A percentile compares a stretch with the other conserved stretches of the same genome.
Conservation (phyloP, 768 basidiomycete species). For the Boletus pseudo-olivaceus region DNA sequence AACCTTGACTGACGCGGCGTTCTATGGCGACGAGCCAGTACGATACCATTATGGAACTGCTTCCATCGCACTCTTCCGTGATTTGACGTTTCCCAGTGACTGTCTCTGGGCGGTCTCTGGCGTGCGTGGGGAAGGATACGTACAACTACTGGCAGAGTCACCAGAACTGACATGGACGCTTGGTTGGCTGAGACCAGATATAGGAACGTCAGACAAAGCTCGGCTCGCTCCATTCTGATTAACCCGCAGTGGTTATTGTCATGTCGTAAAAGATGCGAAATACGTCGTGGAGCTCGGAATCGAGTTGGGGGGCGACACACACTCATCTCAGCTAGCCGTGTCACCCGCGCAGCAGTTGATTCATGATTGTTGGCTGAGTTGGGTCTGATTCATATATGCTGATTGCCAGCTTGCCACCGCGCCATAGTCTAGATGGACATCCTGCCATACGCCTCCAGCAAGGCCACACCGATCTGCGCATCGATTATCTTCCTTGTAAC, state of each 20-base stretch:
- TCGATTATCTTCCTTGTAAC: conserved; percentile 13
- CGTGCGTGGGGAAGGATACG: conserved; percentile 16
- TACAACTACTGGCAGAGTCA: neutral
- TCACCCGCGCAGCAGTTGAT: conserved; percentile 17
- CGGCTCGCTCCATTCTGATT: conserved; percentile 3
- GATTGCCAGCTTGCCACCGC: conserved; percentile 19
- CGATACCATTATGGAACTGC: conserved; percentile 25
- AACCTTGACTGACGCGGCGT: conserved; percentile 33
- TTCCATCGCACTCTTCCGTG: conserved; percentile 26
- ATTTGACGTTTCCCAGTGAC: conserved; percentile 23
- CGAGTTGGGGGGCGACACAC: conserved; percentile 9
- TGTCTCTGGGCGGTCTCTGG: conserved; percentile 10
- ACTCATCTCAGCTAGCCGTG: conserved; percentile 27
- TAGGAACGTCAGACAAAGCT: conserved; percentile 2
- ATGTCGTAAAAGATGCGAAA: conserved; percentile 22
- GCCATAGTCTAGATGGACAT: conserved; percentile 15
- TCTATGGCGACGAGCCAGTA: conserved; percentile 28
- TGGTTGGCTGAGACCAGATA: conserved; percentile 14
- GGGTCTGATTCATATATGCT: conserved; percentile 6
- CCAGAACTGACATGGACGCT: neutral
- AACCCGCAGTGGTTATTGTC: conserved; percentile 4
- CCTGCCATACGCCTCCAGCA: conserved; percentile 23
- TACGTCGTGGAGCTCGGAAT: conserved; percentile 24
- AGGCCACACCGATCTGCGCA: conserved; percentile 7
- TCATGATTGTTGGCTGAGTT: conserved; percentile 2